phyloP scores from a whole-genome alignment of 345 rosid species.

The Euphorbia peplus region DNA sequence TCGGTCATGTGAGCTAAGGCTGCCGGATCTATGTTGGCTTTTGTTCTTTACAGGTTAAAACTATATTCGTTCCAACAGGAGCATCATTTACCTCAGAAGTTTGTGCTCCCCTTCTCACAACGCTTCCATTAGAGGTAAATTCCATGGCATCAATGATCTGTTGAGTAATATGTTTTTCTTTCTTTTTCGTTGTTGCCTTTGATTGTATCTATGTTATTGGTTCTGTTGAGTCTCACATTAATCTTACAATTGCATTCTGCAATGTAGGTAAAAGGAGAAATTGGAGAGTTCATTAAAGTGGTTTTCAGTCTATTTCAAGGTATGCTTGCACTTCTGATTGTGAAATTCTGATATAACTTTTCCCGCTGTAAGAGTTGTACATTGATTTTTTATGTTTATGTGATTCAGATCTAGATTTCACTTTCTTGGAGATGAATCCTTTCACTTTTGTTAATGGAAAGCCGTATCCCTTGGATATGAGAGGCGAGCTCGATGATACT shows the following conservation, averaged over 20 bases:
- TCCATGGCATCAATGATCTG: constrained; percentile 12
- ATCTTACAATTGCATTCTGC: background rate
- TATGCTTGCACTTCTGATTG: constrained; percentile 16
- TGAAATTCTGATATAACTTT: background rate
- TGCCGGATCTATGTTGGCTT: background rate
- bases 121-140: constrained; percentile 89
- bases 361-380: constrained; percentile 4
- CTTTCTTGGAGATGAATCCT: constrained; percentile 98
- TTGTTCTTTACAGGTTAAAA: constrained; percentile 61
- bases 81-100: constrained; percentile 55
- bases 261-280: constrained; percentile 56
- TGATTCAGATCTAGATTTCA: constrained; percentile 81
- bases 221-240: background rate
- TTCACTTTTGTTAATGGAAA: constrained; percentile 82
- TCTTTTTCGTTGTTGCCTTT: background rate
- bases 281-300: constrained; percentile 47
- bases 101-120: constrained; percentile 86
- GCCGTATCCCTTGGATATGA: constrained; percentile 98
- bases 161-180: constrained; percentile 3
- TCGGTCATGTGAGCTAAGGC: constrained; percentile 8
- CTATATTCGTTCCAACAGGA: constrained; percentile 74
- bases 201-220: background rate
- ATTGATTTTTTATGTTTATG: constrained; percentile 16
- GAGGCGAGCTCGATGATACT: constrained; percentile 98
- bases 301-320: constrained; percentile 83